phyloP scores from a whole-genome alignment of 345 rosid species.

The Lumnitzera littorea region DNA sequence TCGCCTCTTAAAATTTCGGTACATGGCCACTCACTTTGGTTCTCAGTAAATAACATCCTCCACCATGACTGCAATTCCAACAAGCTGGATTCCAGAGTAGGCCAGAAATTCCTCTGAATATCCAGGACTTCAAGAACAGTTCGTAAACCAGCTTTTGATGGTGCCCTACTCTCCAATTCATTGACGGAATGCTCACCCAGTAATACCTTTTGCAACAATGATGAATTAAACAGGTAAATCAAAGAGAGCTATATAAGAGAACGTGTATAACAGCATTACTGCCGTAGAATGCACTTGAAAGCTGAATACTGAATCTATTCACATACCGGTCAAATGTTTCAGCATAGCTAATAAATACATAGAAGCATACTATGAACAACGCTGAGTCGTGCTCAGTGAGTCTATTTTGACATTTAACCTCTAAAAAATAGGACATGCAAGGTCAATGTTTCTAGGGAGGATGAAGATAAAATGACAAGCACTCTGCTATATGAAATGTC shows the following conservation, averaged over 20 bases:
- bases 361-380: too few relatives aligned
- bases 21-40: conserved; percentile 50
- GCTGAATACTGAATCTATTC: too few relatives aligned
- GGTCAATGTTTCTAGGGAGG: too few relatives aligned
- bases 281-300: neutral
- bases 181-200: conserved; percentile 55
- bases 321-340: too few relatives aligned
- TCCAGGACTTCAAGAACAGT: conserved; percentile 75
- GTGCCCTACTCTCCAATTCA: conserved; percentile 30
- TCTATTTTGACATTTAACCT: too few relatives aligned
- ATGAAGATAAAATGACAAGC: too few relatives aligned
- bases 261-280: neutral
- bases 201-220: conserved; percentile 44
- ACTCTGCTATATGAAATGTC: too few relatives aligned
- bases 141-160: conserved; percentile 61
- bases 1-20: neutral
- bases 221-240: conserved; percentile 7
- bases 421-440: too few relatives aligned
- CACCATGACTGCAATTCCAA: conserved; percentile 49
- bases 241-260: neutral
- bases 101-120: conserved; percentile 82
- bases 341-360: too few relatives aligned
- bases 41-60: conserved; percentile 27
- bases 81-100: conserved; percentile 31
- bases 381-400: too few relatives aligned